Base-by-base conservation (phyloP, 768 basidiomycete species). In the Leccinum olivaceopallidum region DNA sequence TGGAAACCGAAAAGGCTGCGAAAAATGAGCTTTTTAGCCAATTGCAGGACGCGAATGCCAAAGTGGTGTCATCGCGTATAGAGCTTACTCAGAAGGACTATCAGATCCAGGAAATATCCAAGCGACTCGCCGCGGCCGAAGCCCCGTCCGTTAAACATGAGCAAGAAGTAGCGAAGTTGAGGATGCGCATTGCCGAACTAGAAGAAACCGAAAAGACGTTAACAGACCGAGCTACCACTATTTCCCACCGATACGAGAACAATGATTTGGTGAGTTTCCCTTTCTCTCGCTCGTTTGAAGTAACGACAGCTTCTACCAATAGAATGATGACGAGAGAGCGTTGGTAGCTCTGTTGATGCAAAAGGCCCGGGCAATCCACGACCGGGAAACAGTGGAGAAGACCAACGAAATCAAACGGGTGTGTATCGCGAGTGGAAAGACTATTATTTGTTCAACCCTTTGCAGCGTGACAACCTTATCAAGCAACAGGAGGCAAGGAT, bases 381-480 rank as follows among this genome's bases (percentile, higher is more conserved):
- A 85, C 61, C 78, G 84, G 55, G 80, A 81, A 18, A 73, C 81
- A 39, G 78, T 85, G 32, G 77, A 75, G 26, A 85, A 85, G 67
- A 76, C 76, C 55, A 85, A 86, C 63, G 84, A 86, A 57, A 76
- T 87, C 30, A 80, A 80, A 60, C 76, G 80, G 62, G 85, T 85
- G 61, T 48, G 76, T 71, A 54, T 59, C 14, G 52, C 36, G 50
- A 63, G 56, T 48, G 56, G 57, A 56, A 32, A 60, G 52, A 64
- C 34, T 20, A 44, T 55, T 55, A 42, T 59, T 52, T 58, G 6
- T 50, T 57, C 52, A 49, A 64, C 32, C 42, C 47, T 55, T 62
- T 55, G 5, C 61, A 86, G 85, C 79, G 82, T 59, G 83, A 85
- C 53, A 80, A 77, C 57, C 66, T 76, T 58, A 79, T 81, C 37